Evolutionary conservation across 495 filamentous ascomycete genomes (phyloP), one percentile per base, ranked within the genome.

Genomic region (Rostrohypoxylon terebratum): DNA sequence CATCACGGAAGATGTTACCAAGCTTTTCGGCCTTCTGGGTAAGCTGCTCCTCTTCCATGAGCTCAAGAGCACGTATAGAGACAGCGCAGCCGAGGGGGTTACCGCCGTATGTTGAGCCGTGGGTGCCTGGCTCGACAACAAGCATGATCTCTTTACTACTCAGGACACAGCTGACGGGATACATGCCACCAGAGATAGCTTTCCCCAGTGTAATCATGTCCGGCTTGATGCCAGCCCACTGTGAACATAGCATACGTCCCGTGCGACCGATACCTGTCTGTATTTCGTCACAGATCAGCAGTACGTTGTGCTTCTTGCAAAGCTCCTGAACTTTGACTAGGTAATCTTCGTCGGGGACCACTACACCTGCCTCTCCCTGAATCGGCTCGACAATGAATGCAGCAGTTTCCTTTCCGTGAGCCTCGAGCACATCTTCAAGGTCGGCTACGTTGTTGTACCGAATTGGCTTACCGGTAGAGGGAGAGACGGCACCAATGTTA

Each of bases 71-170:
- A 62, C 94, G 91, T 77, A 99, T 97, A 28, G 95, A 95, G 13
- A 99, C 93, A 36, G 96, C 96, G 73, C 94, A 98, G 0, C 93
- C 96, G n/a, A 99, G 85, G 1, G 96, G 96, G 81, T 99, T 99
- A 45, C 96, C 96, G 57, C 96, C 96, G 77, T 98, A 99, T 25
- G 96, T 99, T 28, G 93, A 96, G 34, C 96, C 96, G 77, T 99
- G 96, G 28, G 96, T 98, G 44, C 96, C 96, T 18, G 96, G 92
- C 85, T 99, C 96, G 66, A 99, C 84, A n/a, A 93, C 94, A 73
- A 98, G 89, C 96, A 99, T 98, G 71, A 99, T 87, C 48, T 97
- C 94, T 82, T 91, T 93, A 71, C 90, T 89, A 14, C 91, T 92
- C 53, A 99, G 86, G 57, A 99, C 96, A 76, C 91, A 94, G 36